A percentile compares a stretch with the other conserved stretches of the same genome.
These are phyloP conservation scores for Apiotrichum domesticum DNA, from an alignment of 1,284 basidiomycete species.

Conservation along the genomic window DNA sequence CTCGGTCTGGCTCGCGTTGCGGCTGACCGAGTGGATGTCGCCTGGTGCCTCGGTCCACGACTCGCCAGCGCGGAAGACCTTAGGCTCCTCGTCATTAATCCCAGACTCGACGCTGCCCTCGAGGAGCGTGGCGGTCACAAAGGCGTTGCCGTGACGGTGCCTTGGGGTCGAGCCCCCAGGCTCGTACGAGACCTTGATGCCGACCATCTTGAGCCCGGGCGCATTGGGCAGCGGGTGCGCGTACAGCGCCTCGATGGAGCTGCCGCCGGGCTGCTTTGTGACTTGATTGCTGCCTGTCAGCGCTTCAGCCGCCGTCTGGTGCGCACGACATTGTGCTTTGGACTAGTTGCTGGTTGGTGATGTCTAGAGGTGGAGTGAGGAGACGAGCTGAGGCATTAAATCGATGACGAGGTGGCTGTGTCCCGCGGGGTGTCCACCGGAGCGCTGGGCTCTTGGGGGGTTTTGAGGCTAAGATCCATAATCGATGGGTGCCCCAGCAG, in stretches of 20 bases:
- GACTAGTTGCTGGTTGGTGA: no score
- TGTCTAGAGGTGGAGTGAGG: no score
- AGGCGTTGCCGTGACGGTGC: conserved; percentile 10
- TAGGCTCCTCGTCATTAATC: conserved; percentile 4
- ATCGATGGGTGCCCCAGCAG: no score
- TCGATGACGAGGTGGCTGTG: no score
- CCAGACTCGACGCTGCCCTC: neutral
- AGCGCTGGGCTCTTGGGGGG: no score
- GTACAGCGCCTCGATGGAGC: conserved; percentile 1
- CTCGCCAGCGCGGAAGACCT: conserved; percentile 2
- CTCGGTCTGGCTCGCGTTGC: conserved; percentile 9
- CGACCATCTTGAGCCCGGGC: conserved; percentile 1
- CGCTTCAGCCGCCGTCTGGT: no score
- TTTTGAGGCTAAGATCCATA: no score
- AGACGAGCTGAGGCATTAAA: no score
- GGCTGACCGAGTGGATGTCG: conserved; percentile 2
- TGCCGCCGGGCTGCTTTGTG: neutral
- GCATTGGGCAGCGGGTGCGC: conserved; percentile 9
- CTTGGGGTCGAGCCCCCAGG: conserved; percentile 1
- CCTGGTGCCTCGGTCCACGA: conserved; percentile 8
- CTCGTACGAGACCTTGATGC: conserved; percentile 7
- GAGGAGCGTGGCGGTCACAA: conserved; percentile 2
- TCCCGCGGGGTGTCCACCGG: no score
- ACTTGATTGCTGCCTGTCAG: neutral
- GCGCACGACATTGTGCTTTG: no score